Percentiles rank a stretch among this genome's conserved stretches.
Evolutionary conservation across 441 rosid genomes (phyloP).

Genomic region (Gossypium armourianum): DNA sequence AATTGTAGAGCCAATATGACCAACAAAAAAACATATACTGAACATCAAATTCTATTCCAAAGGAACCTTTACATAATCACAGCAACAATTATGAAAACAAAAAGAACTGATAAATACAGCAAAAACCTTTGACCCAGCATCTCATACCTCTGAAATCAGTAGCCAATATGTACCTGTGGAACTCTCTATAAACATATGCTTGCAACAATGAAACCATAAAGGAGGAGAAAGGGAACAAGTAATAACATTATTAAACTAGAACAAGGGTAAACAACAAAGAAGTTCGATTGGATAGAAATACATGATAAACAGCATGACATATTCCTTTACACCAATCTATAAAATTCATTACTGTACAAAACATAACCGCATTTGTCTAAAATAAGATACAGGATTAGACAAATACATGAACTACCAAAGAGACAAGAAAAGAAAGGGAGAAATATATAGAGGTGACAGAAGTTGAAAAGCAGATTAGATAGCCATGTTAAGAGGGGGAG

Average conservation of each 20-base stretch:
- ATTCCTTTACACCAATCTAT: not conserved
- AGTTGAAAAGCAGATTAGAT: not conserved
- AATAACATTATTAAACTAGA: not conserved
- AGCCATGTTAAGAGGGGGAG: not conserved
- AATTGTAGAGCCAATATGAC: not conserved
- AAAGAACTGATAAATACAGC: not conserved
- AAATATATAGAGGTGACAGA: not conserved
- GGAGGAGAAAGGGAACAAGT: not conserved
- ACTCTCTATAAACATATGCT: constrained; percentile 12
- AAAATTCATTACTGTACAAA: not conserved
- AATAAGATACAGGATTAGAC: not conserved
- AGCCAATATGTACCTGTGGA: constrained; percentile 14
- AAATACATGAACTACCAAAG: not conserved
- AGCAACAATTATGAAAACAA: not conserved
- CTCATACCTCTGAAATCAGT: constrained; percentile 20
- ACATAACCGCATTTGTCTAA: not conserved
- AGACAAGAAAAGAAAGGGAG: not conserved
- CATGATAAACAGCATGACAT: not conserved
- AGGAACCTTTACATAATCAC: not conserved
- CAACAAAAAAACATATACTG: not conserved
- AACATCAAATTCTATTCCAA: not conserved
- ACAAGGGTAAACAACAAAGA: not conserved
- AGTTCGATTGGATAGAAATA: not conserved
- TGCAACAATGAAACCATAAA: constrained; percentile 8
- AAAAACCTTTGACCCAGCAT: constrained; percentile 18